A percentile compares a stretch with the other conserved stretches of the same genome.
Conservation (phyloP, 2,329 filamentous ascomycete species). For the Pezicula rhizophila region DNA sequence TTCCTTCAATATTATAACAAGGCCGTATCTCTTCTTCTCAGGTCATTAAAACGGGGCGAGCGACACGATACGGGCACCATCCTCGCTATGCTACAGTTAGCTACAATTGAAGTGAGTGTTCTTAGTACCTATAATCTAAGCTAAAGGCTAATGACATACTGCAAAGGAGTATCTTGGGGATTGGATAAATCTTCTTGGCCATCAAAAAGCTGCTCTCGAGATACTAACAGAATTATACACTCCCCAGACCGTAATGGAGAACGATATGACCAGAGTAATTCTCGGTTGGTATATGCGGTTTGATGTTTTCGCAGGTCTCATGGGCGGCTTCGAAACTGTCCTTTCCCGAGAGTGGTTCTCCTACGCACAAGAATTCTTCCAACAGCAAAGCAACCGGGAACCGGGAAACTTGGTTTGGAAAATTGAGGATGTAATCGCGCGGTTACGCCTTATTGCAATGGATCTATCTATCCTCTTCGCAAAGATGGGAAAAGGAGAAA, state of each 20-base stretch:
- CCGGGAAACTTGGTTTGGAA: constrained; percentile 60
- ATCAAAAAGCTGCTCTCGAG: constrained; percentile 82
- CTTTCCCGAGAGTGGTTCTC: constrained; percentile 74
- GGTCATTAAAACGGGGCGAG: constrained; percentile 63
- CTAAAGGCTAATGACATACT: constrained; percentile 7
- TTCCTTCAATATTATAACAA: constrained; percentile 90
- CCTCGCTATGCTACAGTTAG: constrained; percentile 82
- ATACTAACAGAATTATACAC: constrained; percentile 75
- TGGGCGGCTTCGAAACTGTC: constrained; percentile 71
- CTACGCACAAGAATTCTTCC: constrained; percentile 45
- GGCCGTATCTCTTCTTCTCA: constrained; percentile 71
- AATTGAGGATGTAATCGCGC: constrained; percentile 60
- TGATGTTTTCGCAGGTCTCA: constrained; percentile 76
- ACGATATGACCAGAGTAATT: constrained; percentile 64
- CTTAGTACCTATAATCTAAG: constrained; percentile 3
- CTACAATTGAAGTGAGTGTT: constrained; percentile 76
- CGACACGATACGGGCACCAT: constrained; percentile 69
- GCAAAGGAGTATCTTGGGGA: constrained; percentile 85
- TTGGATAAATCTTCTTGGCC: constrained; percentile 88
- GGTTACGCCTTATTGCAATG: constrained; percentile 66
- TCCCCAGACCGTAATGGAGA: constrained; percentile 66
- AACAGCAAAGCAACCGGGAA: constrained; percentile 48
- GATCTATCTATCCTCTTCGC: constrained; percentile 78
- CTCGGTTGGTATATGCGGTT: constrained; percentile 88
- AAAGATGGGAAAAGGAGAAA: constrained; percentile 55